Conservation (phyloP, 352 stramenopile species). For the Phytopythium mirpurense region DNA sequence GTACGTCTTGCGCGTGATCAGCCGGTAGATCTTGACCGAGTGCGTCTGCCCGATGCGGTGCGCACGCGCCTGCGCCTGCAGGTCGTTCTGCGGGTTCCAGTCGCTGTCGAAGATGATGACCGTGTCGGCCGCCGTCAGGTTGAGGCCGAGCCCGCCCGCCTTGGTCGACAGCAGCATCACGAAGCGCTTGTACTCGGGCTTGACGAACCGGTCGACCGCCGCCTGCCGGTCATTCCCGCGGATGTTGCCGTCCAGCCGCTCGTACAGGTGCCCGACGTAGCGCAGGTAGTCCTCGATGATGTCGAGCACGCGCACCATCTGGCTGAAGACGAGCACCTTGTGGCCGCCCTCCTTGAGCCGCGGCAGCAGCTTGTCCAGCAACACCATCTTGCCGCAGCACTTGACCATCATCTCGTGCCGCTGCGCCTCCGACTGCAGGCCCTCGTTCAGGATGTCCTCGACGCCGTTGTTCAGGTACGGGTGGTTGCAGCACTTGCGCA, state of each 20-base stretch:
- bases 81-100: constrained; percentile 97
- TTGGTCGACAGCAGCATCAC: constrained; percentile 98
- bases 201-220: constrained; percentile 85
- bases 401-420: constrained; percentile 94
- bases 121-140: constrained; percentile 92
- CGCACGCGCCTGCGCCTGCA: constrained; percentile 90
- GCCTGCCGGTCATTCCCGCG: constrained; percentile 86
- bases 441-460: constrained; percentile 83
- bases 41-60: constrained; percentile 91
- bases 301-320: constrained; percentile 99
- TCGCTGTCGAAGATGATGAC: constrained; percentile 98
- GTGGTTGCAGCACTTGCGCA: constrained; percentile 90
- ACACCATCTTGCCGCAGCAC: constrained; percentile 98
- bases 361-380: constrained; percentile 99
- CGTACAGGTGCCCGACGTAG: constrained; percentile 90
- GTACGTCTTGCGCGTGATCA: constrained; percentile 91
- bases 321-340: constrained; percentile 98
- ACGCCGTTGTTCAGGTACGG: constrained; percentile 93
- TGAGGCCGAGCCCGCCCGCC: constrained; percentile 93
- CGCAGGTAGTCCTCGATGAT: constrained; percentile 99
- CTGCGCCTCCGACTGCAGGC: constrained; percentile 59
- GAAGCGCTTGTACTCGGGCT: constrained; percentile 92
- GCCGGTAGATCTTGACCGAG: constrained; percentile 87
- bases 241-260: constrained; percentile 98
- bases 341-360: constrained; percentile 96